Evolutionary conservation across 2,329 filamentous ascomycete genomes (phyloP).

Genomic region (Paradendryphiella salina): DNA sequence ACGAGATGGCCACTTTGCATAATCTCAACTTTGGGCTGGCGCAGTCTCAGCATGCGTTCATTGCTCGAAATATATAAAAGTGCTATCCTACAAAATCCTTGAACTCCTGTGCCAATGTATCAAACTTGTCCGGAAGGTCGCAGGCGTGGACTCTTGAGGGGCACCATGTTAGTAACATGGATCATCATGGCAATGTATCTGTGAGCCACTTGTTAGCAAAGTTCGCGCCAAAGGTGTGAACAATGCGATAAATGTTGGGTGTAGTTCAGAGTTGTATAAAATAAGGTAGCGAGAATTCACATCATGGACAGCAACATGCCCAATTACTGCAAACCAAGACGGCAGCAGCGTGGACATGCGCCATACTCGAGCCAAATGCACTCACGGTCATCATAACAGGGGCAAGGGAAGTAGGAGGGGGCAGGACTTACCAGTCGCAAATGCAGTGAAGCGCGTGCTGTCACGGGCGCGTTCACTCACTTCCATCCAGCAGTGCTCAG

Average conservation of each 20-base stretch:
- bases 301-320: conserved; percentile 82
- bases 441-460: conserved; percentile 11
- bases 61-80: conserved; percentile 45
- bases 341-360: conserved; percentile 65
- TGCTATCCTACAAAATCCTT: conserved; percentile 74
- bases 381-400: conserved; percentile 94
- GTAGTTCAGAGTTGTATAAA: conserved; percentile 78
- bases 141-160: conserved; percentile 83
- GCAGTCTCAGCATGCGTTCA: conserved; percentile 50
- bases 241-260: conserved; percentile 21
- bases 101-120: conserved; percentile 79
- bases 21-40: conserved; percentile 79
- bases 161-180: conserved; percentile 27
- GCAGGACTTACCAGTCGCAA: conserved; percentile 34
- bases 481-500: conserved; percentile 94
- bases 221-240: conserved; percentile 24
- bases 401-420: conserved; percentile 14
- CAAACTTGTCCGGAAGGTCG: conserved; percentile 87
- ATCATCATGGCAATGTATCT: conserved; percentile 17
- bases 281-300: conserved; percentile 99
- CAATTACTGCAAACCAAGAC: conserved; percentile 69
- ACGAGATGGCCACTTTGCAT: conserved; percentile 93
- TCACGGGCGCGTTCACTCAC: conserved; percentile 60
- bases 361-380: conserved; percentile 99
- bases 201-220: conserved; percentile 43